These are phyloP conservation scores for Coemansia sp. DNA, from an alignment of 192 early-diverging fungal genomes.

Conservation along the genomic window DNA sequence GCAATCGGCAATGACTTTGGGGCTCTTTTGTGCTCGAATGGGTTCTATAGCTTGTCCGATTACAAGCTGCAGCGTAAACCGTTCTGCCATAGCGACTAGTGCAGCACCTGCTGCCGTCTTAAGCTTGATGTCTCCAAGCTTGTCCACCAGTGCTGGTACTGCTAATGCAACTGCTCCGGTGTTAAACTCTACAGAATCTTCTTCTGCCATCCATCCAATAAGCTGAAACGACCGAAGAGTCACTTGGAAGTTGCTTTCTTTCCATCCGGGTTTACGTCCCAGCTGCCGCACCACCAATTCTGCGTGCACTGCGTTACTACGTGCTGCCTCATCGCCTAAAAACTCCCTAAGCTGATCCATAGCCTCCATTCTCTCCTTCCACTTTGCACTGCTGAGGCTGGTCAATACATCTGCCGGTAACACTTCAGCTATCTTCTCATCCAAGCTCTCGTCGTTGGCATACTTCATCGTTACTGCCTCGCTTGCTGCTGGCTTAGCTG, in stretches of 20 bases:
- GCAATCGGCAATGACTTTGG: slow-evolving; percentile 86
- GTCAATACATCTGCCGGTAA: slow-evolving; percentile 60
- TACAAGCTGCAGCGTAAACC: slow-evolving; percentile 75
- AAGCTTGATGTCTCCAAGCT: slow-evolving; percentile 93
- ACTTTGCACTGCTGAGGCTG: slow-evolving; percentile 67
- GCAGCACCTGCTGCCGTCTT: slow-evolving; percentile 81
- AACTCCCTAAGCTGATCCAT: slow-evolving; percentile 75
- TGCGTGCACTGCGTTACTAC: slow-evolving; percentile 58
- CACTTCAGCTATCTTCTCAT: slow-evolving; percentile 61
- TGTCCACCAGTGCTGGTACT: slow-evolving; percentile 78
- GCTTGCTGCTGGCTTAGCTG: slow-evolving; percentile 28
- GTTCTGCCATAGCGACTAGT: slow-evolving; percentile 74
- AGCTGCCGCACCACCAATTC: slow-evolving; percentile 83
- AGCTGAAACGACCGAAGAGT: slow-evolving; percentile 70
- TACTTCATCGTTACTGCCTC: slow-evolving; percentile 69
- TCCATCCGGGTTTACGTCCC: slow-evolving; percentile 87
- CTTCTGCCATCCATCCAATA: slow-evolving; percentile 67
- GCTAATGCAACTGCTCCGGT: slow-evolving; percentile 69
- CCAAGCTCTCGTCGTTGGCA: slow-evolving; percentile 65
- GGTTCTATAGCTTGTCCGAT: slow-evolving; percentile 74
- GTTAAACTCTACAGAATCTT: slow-evolving; percentile 62
- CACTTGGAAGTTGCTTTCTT: slow-evolving; percentile 97
- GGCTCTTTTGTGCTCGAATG: slow-evolving; percentile 77
- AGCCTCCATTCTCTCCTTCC: slow-evolving; percentile 88
- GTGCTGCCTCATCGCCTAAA: slow-evolving; percentile 55